phyloP scores from a whole-genome alignment of 1,139 yeast species.

The Torulaspora pretoriensis region DNA sequence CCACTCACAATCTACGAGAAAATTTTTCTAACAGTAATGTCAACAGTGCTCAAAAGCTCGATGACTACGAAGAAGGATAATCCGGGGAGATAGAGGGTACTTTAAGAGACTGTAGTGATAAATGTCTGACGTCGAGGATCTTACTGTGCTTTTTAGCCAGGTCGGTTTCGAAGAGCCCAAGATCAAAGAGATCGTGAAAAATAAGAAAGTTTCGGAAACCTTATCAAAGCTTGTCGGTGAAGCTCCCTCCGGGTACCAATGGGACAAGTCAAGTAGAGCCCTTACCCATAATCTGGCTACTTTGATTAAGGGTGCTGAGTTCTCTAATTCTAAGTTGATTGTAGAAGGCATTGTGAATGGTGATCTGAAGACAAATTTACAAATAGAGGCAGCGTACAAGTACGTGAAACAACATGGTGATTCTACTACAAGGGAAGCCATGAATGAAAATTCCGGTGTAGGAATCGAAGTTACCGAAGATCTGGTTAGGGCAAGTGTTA shows the following conservation, averaged over 20 bases:
- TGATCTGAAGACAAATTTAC: conserved; percentile 61
- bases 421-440: conserved; percentile 41
- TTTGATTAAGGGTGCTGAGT: conserved; percentile 45
- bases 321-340: conserved; percentile 46
- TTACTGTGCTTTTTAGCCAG: conserved; percentile 46
- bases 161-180: conserved; percentile 72
- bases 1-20: background rate
- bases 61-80: background rate
- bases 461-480: conserved; percentile 69
- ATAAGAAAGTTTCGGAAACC: conserved; percentile 74
- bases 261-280: conserved; percentile 52
- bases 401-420: conserved; percentile 53
- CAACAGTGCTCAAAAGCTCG: background rate
- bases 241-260: conserved; percentile 35
- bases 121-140: conserved; percentile 40
- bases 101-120: background rate
- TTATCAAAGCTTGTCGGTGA: conserved; percentile 56
- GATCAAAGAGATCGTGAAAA: conserved; percentile 70
- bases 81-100: background rate
- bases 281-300: conserved; percentile 76
- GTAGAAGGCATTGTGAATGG: conserved; percentile 61
- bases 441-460: conserved; percentile 71
- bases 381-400: conserved; percentile 76
- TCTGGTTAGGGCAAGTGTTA: conserved; percentile 57
- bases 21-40: background rate